These are phyloP conservation scores for Apiotrichum siamense DNA, from an alignment of 1,284 basidiomycete genomes.

Conservation along the genomic window DNA sequence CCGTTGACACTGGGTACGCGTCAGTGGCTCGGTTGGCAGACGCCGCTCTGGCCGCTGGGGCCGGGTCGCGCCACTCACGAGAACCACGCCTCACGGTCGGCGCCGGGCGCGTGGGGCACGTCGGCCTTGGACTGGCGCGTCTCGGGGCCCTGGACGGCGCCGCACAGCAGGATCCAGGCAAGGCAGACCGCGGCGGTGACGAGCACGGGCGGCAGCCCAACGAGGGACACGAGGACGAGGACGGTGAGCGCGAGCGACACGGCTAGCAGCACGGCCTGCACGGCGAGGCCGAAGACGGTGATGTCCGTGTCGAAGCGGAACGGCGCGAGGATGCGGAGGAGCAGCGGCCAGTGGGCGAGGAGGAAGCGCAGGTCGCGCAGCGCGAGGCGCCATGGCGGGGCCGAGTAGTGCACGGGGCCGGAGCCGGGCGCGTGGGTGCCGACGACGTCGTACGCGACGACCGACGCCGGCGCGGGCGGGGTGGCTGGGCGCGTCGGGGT, in stretches of 20 bases:
- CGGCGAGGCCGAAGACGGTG: neutral
- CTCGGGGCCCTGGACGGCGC: constrained; percentile 4
- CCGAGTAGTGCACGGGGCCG: no score
- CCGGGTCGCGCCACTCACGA: constrained; percentile 21
- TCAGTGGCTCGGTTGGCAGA: neutral
- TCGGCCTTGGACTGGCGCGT: constrained; percentile 4
- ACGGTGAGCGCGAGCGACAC: no score
- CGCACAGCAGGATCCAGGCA: no score
- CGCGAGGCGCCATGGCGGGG: constrained; percentile 5
- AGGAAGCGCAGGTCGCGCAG: constrained; percentile 17
- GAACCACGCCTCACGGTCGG: constrained; percentile 24
- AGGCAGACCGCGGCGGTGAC: no score
- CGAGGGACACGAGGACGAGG: no score
- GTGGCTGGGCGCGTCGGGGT: no score
- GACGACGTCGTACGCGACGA: no score
- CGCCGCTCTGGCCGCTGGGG: neutral
- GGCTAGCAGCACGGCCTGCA: no score
- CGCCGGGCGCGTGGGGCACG: neutral
- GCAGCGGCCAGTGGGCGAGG: constrained; percentile 2
- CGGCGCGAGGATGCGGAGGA: constrained; percentile 22
- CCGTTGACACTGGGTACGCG: constrained; percentile 32
- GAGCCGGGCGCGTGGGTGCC: no score
- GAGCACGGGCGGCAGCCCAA: no score
- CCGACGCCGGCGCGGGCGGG: no score
- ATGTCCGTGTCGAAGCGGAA: constrained; percentile 6